Percentiles rank a stretch among this genome's conserved stretches.
Conservation (phyloP, 805 yeast species). For the Priceomyces castillae region DNA sequence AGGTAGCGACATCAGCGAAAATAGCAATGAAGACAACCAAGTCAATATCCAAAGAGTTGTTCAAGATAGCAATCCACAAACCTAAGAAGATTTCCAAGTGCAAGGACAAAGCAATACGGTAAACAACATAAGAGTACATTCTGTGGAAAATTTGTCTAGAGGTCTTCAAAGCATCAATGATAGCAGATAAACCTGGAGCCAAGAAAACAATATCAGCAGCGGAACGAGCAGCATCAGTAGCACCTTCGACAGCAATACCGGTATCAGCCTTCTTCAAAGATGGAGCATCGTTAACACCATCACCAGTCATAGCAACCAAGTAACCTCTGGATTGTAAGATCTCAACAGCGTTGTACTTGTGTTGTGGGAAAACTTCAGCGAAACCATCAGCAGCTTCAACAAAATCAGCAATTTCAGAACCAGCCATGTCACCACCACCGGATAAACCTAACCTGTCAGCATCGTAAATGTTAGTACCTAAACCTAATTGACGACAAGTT, state of each 20-base stretch:
- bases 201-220: slow-evolving; percentile 94
- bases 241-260: slow-evolving; percentile 99
- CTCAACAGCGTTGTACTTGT: slow-evolving; percentile 94
- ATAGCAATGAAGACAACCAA: slow-evolving; percentile 95
- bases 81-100: slow-evolving; percentile 94
- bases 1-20: slow-evolving; percentile 95
- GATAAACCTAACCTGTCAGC: slow-evolving; percentile 96
- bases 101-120: slow-evolving; percentile 94
- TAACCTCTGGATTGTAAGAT: slow-evolving; percentile 93
- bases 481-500: slow-evolving; percentile 96
- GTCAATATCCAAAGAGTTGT: slow-evolving; percentile 82
- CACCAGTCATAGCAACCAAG: slow-evolving; percentile 99
- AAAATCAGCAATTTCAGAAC: slow-evolving; percentile 95
- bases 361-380: slow-evolving; percentile 98
- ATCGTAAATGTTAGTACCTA: slow-evolving; percentile 94
- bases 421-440: slow-evolving; percentile 92
- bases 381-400: slow-evolving; percentile 98
- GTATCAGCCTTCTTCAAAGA: slow-evolving; percentile 87
- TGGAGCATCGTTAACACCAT: slow-evolving; percentile 98
- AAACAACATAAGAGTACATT: slow-evolving; percentile 96
- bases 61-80: slow-evolving; percentile 93
- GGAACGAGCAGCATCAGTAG: slow-evolving; percentile 95
- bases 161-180: slow-evolving; percentile 88
- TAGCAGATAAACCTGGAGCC: slow-evolving; percentile 94
- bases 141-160: slow-evolving; percentile 98